These are phyloP conservation scores for Didymella glomerata DNA, from an alignment of 2,329 filamentous ascomycete genomes.

Conservation along the genomic window DNA sequence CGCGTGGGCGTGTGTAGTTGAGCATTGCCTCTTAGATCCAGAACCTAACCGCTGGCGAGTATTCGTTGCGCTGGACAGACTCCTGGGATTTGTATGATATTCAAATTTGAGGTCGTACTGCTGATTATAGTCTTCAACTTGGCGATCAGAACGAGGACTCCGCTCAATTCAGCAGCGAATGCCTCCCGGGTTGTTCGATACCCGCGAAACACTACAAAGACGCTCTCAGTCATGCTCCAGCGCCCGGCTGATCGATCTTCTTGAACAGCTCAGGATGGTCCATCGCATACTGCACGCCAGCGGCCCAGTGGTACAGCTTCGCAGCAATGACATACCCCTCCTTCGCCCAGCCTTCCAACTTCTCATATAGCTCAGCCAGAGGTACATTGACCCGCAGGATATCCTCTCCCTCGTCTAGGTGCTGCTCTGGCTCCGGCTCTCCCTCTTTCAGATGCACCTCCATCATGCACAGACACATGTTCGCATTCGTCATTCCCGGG, in stretches of 20 bases:
- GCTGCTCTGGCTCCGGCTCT: slow-evolving; percentile 36
- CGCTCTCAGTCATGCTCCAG: slow-evolving; percentile 4
- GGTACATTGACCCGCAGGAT: slow-evolving; percentile 40
- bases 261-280: slow-evolving; percentile 36
- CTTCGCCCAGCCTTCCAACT: slow-evolving; percentile 34
- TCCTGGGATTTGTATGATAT: no score
- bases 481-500: slow-evolving; percentile 40
- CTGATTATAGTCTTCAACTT: neutral
- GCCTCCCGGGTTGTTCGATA: neutral
- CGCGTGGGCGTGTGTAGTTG: neutral
- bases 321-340: slow-evolving; percentile 41
- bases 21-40: neutral
- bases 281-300: slow-evolving; percentile 38
- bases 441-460: slow-evolving; percentile 34
- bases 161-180: neutral
- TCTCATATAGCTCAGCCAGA: slow-evolving; percentile 32
- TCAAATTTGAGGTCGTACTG: neutral
- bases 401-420: slow-evolving; percentile 41
- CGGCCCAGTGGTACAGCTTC: slow-evolving; percentile 43
- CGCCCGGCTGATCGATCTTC: slow-evolving; percentile 19
- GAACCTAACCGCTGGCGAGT: neutral
- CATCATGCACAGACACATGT: slow-evolving; percentile 39
- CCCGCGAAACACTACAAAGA: neutral
- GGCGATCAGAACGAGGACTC: neutral
- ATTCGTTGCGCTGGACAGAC: neutral